Base-by-base conservation (phyloP, 2,329 filamentous ascomycete species). In the Hypocreales sp. region DNA sequence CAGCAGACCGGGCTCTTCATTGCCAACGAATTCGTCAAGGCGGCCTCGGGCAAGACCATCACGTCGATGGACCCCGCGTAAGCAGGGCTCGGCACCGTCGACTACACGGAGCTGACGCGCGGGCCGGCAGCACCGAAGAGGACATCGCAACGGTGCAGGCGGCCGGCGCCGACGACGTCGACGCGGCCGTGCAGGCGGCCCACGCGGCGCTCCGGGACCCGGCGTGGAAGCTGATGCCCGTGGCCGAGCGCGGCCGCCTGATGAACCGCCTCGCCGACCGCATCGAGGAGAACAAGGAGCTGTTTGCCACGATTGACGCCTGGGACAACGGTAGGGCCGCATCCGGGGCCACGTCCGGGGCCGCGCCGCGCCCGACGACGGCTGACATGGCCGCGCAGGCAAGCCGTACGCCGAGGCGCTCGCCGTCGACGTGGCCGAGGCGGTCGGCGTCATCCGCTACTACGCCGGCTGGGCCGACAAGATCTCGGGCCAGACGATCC, bases 321-420 rank as follows among this genome's bases (percentile, higher is more conserved):
- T 87, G 79, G 79, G 81, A 90, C 44, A 86, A 84, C 40, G 81
- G n/a, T n/a, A n/a, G n/a, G n/a, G n/a, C n/a, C n/a, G n/a, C n/a
- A n/a, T n/a, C n/a, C n/a, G n/a, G n/a, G n/a, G n/a, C n/a, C n/a
- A n/a, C n/a, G n/a, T n/a, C n/a, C n/a, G n/a, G n/a, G n/a, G n/a
- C n/a, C n/a, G n/a, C n/a, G n/a, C n/a, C n/a, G n/a, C n/a, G n/a
- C n/a, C n/a, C n/a, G n/a, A n/a, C n/a, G n/a, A n/a, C n/a, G n/a
- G n/a, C n/a, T n/a, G n/a, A n/a, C n/a, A n/a, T n/a, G n/a, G n/a
- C n/a, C n/a, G n/a, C n/a, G n/a, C n/a, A n/a, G n/a, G 78, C 47
- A 51, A 51, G 31, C 73, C 78, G 2, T 82, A 79, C 48, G 50
- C 53, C 2, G 72, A 75, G 9, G 61, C 79, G 0, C 44, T 75